Conservation (phyloP, 1,139 yeast genomes). For the Lodderomyces beijingensis region DNA sequence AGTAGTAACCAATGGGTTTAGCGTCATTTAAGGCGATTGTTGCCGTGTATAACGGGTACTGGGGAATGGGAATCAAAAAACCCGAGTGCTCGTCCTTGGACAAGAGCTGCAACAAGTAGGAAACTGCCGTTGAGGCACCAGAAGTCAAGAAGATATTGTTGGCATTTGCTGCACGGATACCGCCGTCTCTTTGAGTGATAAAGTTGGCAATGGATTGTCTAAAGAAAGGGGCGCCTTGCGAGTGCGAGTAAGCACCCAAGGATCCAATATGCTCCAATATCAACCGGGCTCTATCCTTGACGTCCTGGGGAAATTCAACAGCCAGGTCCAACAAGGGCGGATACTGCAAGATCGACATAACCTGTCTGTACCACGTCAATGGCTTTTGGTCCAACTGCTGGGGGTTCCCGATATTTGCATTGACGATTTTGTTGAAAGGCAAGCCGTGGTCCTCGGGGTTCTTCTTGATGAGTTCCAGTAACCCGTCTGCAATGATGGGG, state of each 20-base stretch:
- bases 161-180: slow-evolving; percentile 49
- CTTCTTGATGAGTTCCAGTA: slow-evolving; percentile 48
- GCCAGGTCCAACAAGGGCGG: slow-evolving; percentile 54
- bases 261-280: slow-evolving; percentile 67
- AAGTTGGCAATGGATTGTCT: slow-evolving; percentile 79
- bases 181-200: slow-evolving; percentile 58
- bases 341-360: slow-evolving; percentile 77
- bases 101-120: slow-evolving; percentile 66
- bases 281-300: slow-evolving; percentile 60
- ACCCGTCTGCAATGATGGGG: slow-evolving; percentile 89
- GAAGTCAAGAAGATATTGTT: slow-evolving; percentile 77
- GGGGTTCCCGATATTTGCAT: slow-evolving; percentile 95
- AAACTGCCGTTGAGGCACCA: slow-evolving; percentile 93
- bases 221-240: slow-evolving; percentile 76
- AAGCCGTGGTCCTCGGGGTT: slow-evolving; percentile 53
- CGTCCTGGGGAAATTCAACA: slow-evolving; percentile 60
- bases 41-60: slow-evolving; percentile 94
- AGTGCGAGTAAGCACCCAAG: slow-evolving; percentile 90
- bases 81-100: slow-evolving; percentile 69
- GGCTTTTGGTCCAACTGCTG: slow-evolving; percentile 95
- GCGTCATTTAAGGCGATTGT: slow-evolving; percentile 79
- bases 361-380: slow-evolving; percentile 91
- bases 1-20: slow-evolving; percentile 79
- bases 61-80: slow-evolving; percentile 93
- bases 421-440: slow-evolving; percentile 74